Evolutionary conservation across 2,329 filamentous ascomycete species (phyloP), one percentile per base, ranked within the genome.

Genomic region (Trichoderma sp.): DNA sequence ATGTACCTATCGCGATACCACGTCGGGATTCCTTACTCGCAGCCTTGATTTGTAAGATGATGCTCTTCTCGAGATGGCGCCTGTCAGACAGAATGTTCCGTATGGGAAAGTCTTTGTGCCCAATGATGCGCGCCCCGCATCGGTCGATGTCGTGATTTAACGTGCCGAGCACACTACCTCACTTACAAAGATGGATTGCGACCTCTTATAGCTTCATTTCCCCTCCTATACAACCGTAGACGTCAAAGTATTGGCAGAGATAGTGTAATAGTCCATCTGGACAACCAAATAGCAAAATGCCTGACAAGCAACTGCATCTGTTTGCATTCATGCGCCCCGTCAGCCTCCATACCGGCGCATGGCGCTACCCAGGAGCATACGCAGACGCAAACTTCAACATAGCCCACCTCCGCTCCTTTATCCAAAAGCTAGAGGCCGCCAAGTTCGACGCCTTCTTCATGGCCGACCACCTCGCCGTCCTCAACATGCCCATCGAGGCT

Each of bases 251-350:
- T 1, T 7, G 13, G 26, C 13, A 7, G 7, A 2, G 7, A 43
- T n/a, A 46, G 5, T 14, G 18, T 34, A n/a, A 37, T 16, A 66
- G 8, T 21, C 16, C 18, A 11, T 18, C 51, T 28, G 32, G 24
- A 24, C 18, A 46, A 6, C 30, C 6, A 16, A 58, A 37, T 16
- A n/a, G 49, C 10, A 21, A 46, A 11, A 74, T 74, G 73, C 30
- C 72, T 24, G 68, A 66, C 13, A 81, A 79, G 51, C 73, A 83
- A 70, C 76, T 87, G 6, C 85, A 88, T 71, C 80, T 88, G 4
- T 87, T 86, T 2, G 86, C 85, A 0, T 88, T 87, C 70, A 87
- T 88, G 85, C 83, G 86, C 21, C 86, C 85, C 1, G 84, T 88
- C 2, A 84, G 81, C 56, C 76, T 87, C 11, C 85, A 88, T 71